Evolutionary conservation across 2,329 filamentous ascomycete species (phyloP).

Genomic region (Trichoderma atrobrunneum): DNA sequence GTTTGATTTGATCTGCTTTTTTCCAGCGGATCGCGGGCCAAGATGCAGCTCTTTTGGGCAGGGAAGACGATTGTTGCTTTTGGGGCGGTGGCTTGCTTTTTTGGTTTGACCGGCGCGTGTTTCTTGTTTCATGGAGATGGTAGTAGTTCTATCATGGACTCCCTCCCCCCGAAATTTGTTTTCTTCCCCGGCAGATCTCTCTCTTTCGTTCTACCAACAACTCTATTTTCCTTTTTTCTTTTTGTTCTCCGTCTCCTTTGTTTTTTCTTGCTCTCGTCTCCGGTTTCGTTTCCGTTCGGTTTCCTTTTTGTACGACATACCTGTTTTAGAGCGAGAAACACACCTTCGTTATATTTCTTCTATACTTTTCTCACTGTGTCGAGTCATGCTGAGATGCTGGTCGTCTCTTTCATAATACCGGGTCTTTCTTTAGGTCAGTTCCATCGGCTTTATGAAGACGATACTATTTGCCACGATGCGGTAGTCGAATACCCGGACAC

Average conservation of each 20-base stretch:
- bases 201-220: slow-evolving; percentile 12
- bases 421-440: slow-evolving; percentile 23
- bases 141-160: slow-evolving; percentile 4
- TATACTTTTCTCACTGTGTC: slow-evolving; percentile 2
- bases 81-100: neutral
- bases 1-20: slow-evolving; percentile 6
- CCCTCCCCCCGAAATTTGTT: neutral
- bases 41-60: neutral
- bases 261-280: slow-evolving; percentile 18
- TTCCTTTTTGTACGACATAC: neutral
- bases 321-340: slow-evolving; percentile 1
- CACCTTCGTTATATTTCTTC: neutral
- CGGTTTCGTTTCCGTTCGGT: slow-evolving; percentile 1
- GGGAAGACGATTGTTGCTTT: neutral
- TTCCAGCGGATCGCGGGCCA: neutral
- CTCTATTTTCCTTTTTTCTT: slow-evolving; percentile 15
- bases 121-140: neutral
- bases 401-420: slow-evolving; percentile 21
- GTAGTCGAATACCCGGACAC: neutral
- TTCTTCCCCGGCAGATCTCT: slow-evolving; percentile 5
- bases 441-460: neutral
- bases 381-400: slow-evolving; percentile 39
- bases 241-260: slow-evolving; percentile 18
- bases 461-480: neutral
- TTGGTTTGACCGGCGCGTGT: neutral